Base-by-base conservation (phyloP, 2,329 filamentous ascomycete genomes). In the Phaeosphaeriaceae sp. region DNA sequence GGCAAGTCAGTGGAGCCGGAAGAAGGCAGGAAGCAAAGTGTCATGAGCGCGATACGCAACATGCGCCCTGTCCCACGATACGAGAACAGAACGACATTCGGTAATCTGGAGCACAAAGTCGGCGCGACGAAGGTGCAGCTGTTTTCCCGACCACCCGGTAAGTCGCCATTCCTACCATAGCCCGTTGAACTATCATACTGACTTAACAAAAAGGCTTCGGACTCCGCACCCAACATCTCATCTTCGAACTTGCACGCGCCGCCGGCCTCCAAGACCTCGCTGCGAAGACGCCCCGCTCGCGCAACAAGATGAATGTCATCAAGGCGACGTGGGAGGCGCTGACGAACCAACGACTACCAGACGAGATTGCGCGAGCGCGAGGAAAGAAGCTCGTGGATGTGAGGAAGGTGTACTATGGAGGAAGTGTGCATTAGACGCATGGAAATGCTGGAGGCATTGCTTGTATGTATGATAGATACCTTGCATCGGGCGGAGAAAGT, bases 271-370 rank as follows among this genome's bases (percentile, higher is more conserved):
- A 89, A 63, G 95, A 99, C 77, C 86, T 99, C 33, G 86, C 93
- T 17, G 93, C 92, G 49, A 86, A 86, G 66, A 93, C 96, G 62
- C 89, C 89, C 40, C 90, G 94, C 47, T 92, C 92, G 62, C 88
- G 93, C 72, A 98, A 97, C 84, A 92, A 93, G 68, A 97, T 98
- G 93, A 99, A 99, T 83, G 92, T 93, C 19, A 91, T 97, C 80
- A 97, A 97, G 82, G 95, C 95, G 15, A 86, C 92, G 42, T 91
- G 91, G 79, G 79, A 94, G 77, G 94, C 93, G 5, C 83, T 99
- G 62, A 86, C 87, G 77, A 90, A 84, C 81, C 95, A 99, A 82
- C 87, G 87, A 60, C 84, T 96, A 73, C 95, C 95, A 0, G 92
- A 98, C 76, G 89, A 94, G 74, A 89, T 99, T 74, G 95, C 95